Percentiles rank a stretch among this genome's conserved stretches.
These are phyloP conservation scores for Neolecta irregularis DNA, from an alignment of 1,139 yeast genomes.

Conservation along the genomic window DNA sequence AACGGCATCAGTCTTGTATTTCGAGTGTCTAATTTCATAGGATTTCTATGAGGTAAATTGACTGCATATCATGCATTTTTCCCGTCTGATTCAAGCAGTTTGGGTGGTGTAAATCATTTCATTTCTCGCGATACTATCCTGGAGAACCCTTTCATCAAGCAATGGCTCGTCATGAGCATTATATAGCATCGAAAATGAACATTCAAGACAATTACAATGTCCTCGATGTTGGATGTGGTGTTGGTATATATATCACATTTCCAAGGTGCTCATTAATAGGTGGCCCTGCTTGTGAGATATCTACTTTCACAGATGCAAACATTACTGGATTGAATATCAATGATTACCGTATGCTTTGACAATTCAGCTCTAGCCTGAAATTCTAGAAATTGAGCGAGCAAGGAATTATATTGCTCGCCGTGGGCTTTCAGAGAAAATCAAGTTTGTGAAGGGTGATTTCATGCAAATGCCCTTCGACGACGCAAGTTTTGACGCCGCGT, in stretches of 20 bases:
- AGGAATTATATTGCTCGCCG: conserved; percentile 57
- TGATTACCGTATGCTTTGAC: conserved; percentile 35
- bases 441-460: conserved; percentile 92
- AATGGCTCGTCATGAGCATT: conserved; percentile 93
- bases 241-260: too few species aligned
- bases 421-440: conserved; percentile 55
- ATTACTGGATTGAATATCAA: conserved; percentile 89
- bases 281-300: conserved; percentile 95
- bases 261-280: too few species aligned
- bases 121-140: conserved; percentile 79
- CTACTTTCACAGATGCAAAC: conserved; percentile 75
- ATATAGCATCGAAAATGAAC: conserved; percentile 74
- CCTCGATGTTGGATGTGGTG: conserved; percentile 97
- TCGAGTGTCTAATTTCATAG: too few species aligned
- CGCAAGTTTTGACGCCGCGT: conserved; percentile 84
- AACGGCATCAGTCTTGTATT: too few species aligned
- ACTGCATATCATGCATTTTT: too few species aligned
- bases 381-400: conserved; percentile 68
- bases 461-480: conserved; percentile 97
- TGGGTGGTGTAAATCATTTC: conserved; percentile 99
- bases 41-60: too few species aligned
- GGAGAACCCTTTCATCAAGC: conserved; percentile 94
- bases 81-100: conserved; percentile 51
- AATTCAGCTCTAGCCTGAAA: neutral
- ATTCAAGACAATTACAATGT: conserved; percentile 69